Evolutionary conservation across 371 early-diverging fungal species (phyloP), one percentile per base, ranked within the genome.

Genomic region (Vairimorpha ceranae): DNA sequence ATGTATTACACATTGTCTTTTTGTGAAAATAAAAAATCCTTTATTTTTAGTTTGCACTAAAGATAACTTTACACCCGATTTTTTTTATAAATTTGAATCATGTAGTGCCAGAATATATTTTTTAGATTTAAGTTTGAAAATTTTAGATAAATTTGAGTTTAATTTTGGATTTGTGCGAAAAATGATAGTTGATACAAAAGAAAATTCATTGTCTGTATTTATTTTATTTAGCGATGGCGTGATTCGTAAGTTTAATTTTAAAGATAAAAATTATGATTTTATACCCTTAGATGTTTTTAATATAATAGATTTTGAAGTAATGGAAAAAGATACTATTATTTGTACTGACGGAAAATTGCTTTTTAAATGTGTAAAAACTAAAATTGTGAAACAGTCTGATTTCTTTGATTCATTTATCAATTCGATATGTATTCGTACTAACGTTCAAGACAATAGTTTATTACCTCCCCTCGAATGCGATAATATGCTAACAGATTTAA

Each of bases 141-240:
- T 61, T 14, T 0, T 35, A 4, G 41, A 61, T 19, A 61, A 12
- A 15, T 35, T 61, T 12, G n/a, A 32, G 19, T 35, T 61, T 35
- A 4, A 30, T 36, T 35, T 3, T 36, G 61, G 61, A n/a, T 32
- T 4, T 35, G n/a, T n/a, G 1, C n/a, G 32, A 35, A 61, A 61
- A 61, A 36, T 61, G 2, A 4, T 61, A 35, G 2, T 12, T 25
- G 12, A 12, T 29, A 4, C 14, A 10, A n/a, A 51, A 15, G 27
- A 21, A 54, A 54, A 54, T 29, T 29, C 23, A 7, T 2, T 2
- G 3, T 27, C 27, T 27, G 7, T 54, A 12, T 35, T 2, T 36
- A 7, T 61, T 61, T 23, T 58, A 14, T 58, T 35, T 35, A 61
- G 41, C 8, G 61, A 61, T 61, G 61, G 61, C 2, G 35, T 25